phyloP scores from a whole-genome alignment of 306 rosid genomes.

The Vigna reflexopilosa region DNA sequence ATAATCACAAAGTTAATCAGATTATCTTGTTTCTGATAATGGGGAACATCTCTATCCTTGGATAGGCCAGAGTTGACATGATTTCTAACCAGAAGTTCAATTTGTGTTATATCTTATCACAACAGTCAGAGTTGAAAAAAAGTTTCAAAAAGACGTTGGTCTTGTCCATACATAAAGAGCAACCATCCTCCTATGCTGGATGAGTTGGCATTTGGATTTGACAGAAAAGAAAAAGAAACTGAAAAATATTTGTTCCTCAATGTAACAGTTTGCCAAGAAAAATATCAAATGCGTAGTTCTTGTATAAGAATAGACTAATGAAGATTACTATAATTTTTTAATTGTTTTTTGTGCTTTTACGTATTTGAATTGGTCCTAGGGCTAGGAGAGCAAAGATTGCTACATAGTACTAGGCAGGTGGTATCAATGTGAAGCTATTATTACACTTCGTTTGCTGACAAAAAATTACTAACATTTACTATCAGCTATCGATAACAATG shows the following conservation, averaged over 20 bases:
- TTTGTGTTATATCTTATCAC: slow-evolving; percentile 39
- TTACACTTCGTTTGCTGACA: not conserved
- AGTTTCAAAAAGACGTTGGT: slow-evolving; percentile 13
- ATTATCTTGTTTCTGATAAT: not conserved
- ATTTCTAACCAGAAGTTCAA: slow-evolving; percentile 29
- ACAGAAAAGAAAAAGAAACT: not conserved
- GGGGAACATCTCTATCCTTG: slow-evolving; percentile 19
- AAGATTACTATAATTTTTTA: not conserved
- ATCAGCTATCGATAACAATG: not conserved
- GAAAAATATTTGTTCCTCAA: not conserved
- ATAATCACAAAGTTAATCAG: not conserved
- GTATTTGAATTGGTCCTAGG: not conserved
- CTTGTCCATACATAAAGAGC: slow-evolving; percentile 39
- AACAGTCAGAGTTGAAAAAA: not conserved
- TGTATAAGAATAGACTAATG: not conserved
- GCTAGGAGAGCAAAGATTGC: not conserved
- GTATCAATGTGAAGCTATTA: not conserved
- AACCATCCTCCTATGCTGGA: not conserved
- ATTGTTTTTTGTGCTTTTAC: not conserved
- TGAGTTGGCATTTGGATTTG: slow-evolving; percentile 43
- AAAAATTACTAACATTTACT: slow-evolving; percentile 24
- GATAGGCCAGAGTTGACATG: slow-evolving; percentile 34
- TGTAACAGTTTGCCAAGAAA: not conserved
- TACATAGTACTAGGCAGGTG: slow-evolving; percentile 1
- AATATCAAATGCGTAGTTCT: not conserved